These are phyloP conservation scores for Tubosaeta brunneosetosa DNA, from an alignment of 768 basidiomycete species.

Conservation along the genomic window DNA sequence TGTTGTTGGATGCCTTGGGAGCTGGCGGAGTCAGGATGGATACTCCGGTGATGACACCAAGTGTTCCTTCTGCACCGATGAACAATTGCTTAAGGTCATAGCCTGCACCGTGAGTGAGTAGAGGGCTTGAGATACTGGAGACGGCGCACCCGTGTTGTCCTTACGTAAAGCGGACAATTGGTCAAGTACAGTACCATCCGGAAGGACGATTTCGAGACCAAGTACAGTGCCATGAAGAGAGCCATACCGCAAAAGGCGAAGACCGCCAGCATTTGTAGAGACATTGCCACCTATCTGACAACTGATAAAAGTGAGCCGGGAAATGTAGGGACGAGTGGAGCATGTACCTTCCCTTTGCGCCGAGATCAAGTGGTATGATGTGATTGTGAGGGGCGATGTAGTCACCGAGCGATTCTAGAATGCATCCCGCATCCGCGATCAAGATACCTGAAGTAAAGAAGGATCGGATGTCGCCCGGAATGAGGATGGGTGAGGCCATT, in stretches of 20 bases:
- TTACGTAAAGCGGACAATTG: slow-evolving; percentile 88
- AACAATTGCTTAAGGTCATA: slow-evolving; percentile 98
- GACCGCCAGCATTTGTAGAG: slow-evolving; percentile 96
- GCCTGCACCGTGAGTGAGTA: slow-evolving; percentile 43
- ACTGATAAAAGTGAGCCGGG: slow-evolving; percentile 26
- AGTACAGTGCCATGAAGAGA: slow-evolving; percentile 93
- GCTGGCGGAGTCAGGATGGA: slow-evolving; percentile 89
- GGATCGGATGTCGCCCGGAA: slow-evolving; percentile 5
- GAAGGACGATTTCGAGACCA: slow-evolving; percentile 92
- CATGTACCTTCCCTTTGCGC: slow-evolving; percentile 87
- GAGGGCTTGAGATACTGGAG: not conserved
- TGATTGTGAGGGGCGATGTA: slow-evolving; percentile 83
- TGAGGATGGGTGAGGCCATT: slow-evolving; percentile 6
- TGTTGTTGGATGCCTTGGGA: slow-evolving; percentile 81
- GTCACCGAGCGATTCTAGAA: slow-evolving; percentile 84
- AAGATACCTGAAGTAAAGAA: slow-evolving; percentile 60
- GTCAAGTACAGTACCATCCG: slow-evolving; percentile 89
- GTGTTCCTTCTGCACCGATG: slow-evolving; percentile 95
- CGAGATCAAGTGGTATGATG: slow-evolving; percentile 95
- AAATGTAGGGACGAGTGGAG: not conserved
- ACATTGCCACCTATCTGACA: slow-evolving; percentile 99
- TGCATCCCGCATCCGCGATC: slow-evolving; percentile 91
- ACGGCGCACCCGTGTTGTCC: slow-evolving; percentile 84
- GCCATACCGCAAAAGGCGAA: slow-evolving; percentile 90
- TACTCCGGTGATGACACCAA: slow-evolving; percentile 91